Percentiles rank a stretch among this genome's conserved stretches.
phyloP scores from a whole-genome alignment of 345 rosid species.

The Passiflora organensis region DNA sequence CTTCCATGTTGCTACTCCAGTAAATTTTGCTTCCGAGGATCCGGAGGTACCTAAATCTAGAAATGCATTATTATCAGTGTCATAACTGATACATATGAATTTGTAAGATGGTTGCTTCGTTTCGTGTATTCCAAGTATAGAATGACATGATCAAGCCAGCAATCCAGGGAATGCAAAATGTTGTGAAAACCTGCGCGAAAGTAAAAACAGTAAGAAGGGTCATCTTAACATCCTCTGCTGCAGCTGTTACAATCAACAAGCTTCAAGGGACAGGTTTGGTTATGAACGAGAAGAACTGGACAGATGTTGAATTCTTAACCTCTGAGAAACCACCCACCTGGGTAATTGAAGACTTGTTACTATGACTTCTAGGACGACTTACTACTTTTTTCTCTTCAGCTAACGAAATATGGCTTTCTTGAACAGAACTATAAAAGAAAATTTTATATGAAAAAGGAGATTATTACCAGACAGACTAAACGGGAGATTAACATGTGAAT shows the following conservation, averaged over 20 bases:
- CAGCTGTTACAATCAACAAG: conserved; percentile 61
- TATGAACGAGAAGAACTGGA: conserved; percentile 68
- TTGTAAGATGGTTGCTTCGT: not conserved
- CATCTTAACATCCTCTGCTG: conserved; percentile 87
- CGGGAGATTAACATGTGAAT: not conserved
- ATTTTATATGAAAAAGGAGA: too few species aligned
- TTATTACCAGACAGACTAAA: not conserved
- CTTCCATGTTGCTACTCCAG: conserved; percentile 92
- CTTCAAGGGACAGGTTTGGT: conserved; percentile 55
- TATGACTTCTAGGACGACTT: not conserved
- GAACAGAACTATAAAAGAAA: too few species aligned
- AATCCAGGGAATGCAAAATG: conserved; percentile 68
- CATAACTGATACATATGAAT: too few species aligned
- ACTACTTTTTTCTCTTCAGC: not conserved
- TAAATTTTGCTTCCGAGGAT: conserved; percentile 71
- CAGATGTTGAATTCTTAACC: conserved; percentile 58
- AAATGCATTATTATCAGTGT: too few species aligned
- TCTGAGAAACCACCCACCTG: conserved; percentile 74
- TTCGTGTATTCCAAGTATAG: conserved; percentile 23
- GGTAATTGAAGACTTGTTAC: conserved; percentile 45
- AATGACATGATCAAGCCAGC: conserved; percentile 94
- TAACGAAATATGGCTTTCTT: too few species aligned
- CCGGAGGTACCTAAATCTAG: conserved; percentile 57
- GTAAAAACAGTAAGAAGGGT: conserved; percentile 67
- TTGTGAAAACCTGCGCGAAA: conserved; percentile 58